Evolutionary conservation across 306 rosid genomes (phyloP).

Genomic region (Benincasa hispida): DNA sequence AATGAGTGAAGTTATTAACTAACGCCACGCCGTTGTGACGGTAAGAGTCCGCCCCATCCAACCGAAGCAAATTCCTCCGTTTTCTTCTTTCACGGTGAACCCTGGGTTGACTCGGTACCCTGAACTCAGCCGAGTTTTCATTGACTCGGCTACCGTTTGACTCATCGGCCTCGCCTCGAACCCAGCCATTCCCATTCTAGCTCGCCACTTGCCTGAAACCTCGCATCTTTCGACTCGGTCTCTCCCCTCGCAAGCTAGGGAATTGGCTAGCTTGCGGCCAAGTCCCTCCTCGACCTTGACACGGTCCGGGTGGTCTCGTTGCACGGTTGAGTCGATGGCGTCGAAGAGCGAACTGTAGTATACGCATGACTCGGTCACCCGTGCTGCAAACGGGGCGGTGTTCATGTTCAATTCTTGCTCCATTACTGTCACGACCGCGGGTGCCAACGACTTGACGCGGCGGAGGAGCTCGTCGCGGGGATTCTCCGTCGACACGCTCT

Average conservation of each 20-base stretch:
- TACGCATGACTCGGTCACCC: slow-evolving; percentile 47
- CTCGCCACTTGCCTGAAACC: slow-evolving; percentile 89
- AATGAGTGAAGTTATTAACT: slow-evolving; percentile 24
- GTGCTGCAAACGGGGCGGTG: slow-evolving; percentile 73
- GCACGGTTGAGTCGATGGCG: slow-evolving; percentile 29
- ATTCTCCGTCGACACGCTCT: slow-evolving; percentile 87
- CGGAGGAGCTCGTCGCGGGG: slow-evolving; percentile 75
- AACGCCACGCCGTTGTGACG: slow-evolving; percentile 96
- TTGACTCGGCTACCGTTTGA: slow-evolving; percentile 38
- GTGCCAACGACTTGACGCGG: slow-evolving; percentile 54
- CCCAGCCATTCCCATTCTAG: slow-evolving; percentile 95
- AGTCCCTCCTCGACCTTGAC: slow-evolving; percentile 47
- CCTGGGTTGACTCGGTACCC: slow-evolving; percentile 36
- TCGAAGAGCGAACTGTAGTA: slow-evolving; percentile 52
- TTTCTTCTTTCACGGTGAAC: slow-evolving; percentile 55
- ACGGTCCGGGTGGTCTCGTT: slow-evolving; percentile 22
- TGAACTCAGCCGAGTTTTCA: slow-evolving; percentile 18
- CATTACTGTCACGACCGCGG: slow-evolving; percentile 52
- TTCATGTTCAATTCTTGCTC: slow-evolving; percentile 81
- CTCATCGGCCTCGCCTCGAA: slow-evolving; percentile 47
- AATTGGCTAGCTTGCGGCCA: slow-evolving; percentile 44
- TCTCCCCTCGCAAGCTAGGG: slow-evolving; percentile 77
- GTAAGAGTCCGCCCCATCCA: slow-evolving; percentile 86
- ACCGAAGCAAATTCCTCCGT: slow-evolving; percentile 66
- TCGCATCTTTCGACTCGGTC: slow-evolving; percentile 89